A percentile compares a stretch with the other conserved stretches of the same genome.
Evolutionary conservation across 1,139 yeast species (phyloP).

Genomic region (Sugiyamaella neomexicana): DNA sequence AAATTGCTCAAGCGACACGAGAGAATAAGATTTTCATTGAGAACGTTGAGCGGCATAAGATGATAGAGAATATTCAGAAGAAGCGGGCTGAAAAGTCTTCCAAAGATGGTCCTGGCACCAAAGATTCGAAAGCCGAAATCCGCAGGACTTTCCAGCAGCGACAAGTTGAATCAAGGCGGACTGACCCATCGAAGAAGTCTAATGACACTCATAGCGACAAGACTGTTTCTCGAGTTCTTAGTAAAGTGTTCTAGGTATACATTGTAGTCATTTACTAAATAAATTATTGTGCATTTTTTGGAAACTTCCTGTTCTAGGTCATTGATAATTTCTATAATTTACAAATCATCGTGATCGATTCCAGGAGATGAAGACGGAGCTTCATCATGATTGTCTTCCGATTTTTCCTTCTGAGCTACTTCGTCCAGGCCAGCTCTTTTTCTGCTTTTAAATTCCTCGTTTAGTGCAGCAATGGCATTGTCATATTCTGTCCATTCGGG

Average conservation of each 20-base stretch:
- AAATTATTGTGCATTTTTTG: slow-evolving; percentile 11
- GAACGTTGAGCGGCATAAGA: slow-evolving; percentile 84
- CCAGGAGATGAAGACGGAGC: slow-evolving; percentile 17
- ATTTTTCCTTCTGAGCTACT: slow-evolving; percentile 3
- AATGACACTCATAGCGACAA: slow-evolving; percentile 18
- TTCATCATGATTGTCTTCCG: neutral
- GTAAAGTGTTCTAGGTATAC: slow-evolving; percentile 27
- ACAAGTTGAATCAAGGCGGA: slow-evolving; percentile 30
- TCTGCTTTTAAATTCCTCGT: slow-evolving; percentile 26
- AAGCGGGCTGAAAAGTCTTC: slow-evolving; percentile 20
- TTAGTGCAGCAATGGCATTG: slow-evolving; percentile 46
- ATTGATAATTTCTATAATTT: slow-evolving; percentile 16
- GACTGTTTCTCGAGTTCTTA: slow-evolving; percentile 28
- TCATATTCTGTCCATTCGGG: slow-evolving; percentile 78
- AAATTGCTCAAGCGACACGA: slow-evolving; percentile 83
- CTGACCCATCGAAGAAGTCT: slow-evolving; percentile 23
- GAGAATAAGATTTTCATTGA: slow-evolving; percentile 79
- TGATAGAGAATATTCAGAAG: slow-evolving; percentile 49
- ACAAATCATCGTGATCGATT: slow-evolving; percentile 38
- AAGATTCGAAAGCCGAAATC: slow-evolving; percentile 21
- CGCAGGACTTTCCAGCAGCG: slow-evolving; percentile 38
- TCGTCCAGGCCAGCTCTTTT: neutral
- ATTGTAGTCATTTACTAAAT: slow-evolving; percentile 7
- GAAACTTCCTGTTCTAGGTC: too few species aligned
- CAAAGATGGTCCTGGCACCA: neutral